These are phyloP conservation scores for Anisodus acutangulus DNA, from an alignment of 257 asterid species.

Conservation along the genomic window DNA sequence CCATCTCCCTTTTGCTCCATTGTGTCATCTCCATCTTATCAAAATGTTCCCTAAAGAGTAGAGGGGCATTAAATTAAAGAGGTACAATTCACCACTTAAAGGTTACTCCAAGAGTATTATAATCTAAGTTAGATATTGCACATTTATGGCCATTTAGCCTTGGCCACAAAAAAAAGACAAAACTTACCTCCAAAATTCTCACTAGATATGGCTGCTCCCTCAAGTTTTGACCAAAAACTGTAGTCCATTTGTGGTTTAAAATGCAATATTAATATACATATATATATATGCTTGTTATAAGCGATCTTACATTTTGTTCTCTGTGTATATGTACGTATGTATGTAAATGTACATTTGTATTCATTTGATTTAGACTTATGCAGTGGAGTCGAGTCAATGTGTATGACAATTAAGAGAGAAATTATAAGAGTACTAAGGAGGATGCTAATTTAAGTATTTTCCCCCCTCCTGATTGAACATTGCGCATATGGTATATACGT, in stretches of 20 bases:
- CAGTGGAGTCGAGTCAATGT: not conserved
- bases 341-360: not conserved
- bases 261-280: too few relatives aligned
- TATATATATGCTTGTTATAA: not conserved
- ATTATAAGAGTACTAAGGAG: conserved; percentile 20
- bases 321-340: not conserved
- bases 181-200: not conserved
- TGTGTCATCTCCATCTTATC: conserved; percentile 50
- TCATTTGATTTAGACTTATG: not conserved
- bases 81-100: conserved; percentile 47
- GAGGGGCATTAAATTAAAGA: conserved; percentile 52
- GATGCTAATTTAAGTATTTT: conserved; percentile 28
- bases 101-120: conserved; percentile 36
- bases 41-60: conserved; percentile 58
- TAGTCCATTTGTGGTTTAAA: not conserved
- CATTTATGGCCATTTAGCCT: conserved; percentile 39
- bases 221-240: not conserved
- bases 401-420: conserved; percentile 39
- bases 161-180: conserved; percentile 35
- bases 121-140: conserved; percentile 44
- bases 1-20: conserved; percentile 48
- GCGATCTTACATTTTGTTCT: not conserved
- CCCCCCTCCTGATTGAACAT: conserved; percentile 26
- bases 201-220: conserved; percentile 12
- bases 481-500: conserved; percentile 43